A percentile compares a stretch with the other conserved stretches of the same genome.
Evolutionary conservation across 345 rosid genomes (phyloP).

Genomic region (Brassica nigra): DNA sequence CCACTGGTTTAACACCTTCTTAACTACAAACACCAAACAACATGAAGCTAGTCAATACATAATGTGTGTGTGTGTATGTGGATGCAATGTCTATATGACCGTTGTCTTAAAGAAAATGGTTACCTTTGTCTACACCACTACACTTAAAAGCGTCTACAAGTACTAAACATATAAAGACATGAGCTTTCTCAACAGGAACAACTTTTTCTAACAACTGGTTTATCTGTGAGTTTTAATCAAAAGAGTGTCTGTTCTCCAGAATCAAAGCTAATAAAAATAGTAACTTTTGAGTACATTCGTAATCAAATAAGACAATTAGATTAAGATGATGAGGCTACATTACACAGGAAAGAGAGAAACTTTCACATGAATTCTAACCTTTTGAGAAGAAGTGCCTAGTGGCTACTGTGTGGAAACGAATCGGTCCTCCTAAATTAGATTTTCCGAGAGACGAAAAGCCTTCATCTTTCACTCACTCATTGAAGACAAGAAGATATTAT

Average conservation of each 20-base stretch:
- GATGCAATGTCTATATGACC: neutral
- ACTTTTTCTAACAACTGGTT: slow-evolving; percentile 5
- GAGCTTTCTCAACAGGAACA: slow-evolving; percentile 42
- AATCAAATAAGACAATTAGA: neutral
- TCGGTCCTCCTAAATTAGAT: neutral
- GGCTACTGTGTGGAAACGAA: neutral
- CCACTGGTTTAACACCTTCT: slow-evolving; percentile 6
- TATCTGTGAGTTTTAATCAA: neutral
- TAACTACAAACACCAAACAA: slow-evolving; percentile 38
- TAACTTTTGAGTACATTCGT: too few species aligned
- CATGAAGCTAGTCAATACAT: neutral
- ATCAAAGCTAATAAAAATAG: neutral
- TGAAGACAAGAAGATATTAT: neutral
- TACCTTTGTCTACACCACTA: slow-evolving; percentile 45
- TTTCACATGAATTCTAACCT: slow-evolving; percentile 40
- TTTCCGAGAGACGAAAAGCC: slow-evolving; percentile 34
- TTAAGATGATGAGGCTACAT: neutral
- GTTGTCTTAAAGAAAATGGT: slow-evolving; percentile 27
- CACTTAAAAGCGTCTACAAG: slow-evolving; percentile 37
- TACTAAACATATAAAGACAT: slow-evolving; percentile 38
- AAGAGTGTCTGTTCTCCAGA: neutral
- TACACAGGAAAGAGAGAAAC: neutral
- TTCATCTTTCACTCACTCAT: slow-evolving; percentile 52
- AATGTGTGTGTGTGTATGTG: neutral
- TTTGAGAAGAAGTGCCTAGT: neutral